These are phyloP conservation scores for Tolypocladium sp. DNA, from an alignment of 2,329 filamentous ascomycete genomes.

Conservation along the genomic window DNA sequence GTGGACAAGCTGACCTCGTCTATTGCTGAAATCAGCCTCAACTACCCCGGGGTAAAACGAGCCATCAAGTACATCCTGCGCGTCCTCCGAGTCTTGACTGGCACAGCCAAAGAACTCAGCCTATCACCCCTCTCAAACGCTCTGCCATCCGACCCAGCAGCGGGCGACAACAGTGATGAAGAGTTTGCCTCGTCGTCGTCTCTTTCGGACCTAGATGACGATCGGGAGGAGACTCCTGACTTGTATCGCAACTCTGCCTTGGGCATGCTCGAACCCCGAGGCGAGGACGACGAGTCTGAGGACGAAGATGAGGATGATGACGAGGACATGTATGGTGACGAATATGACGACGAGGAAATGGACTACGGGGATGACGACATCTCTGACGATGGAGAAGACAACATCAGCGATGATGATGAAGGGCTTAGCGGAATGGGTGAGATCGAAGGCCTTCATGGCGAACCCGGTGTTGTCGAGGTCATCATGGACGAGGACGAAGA, in stretches of 20 bases:
- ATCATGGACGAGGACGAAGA: slow-evolving; percentile 67
- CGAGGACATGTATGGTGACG: slow-evolving; percentile 88
- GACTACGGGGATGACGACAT: slow-evolving; percentile 79
- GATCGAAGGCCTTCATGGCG: slow-evolving; percentile 64
- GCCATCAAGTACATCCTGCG: slow-evolving; percentile 94
- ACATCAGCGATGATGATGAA: slow-evolving; percentile 85
- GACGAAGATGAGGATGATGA: slow-evolving; percentile 66
- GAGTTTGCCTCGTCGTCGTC: slow-evolving; percentile 84
- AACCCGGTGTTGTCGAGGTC: slow-evolving; percentile 58
- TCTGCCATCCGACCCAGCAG: slow-evolving; percentile 55
- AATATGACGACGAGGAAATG: slow-evolving; percentile 87
- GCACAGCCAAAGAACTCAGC: slow-evolving; percentile 78
- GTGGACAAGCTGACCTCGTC: slow-evolving; percentile 81
- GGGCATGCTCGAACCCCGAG: slow-evolving; percentile 82
- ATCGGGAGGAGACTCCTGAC: slow-evolving; percentile 90
- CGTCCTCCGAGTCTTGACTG: slow-evolving; percentile 78
- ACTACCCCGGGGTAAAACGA: slow-evolving; percentile 85
- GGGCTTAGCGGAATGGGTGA: slow-evolving; percentile 75
- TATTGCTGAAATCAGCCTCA: slow-evolving; percentile 90
- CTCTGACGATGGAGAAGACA: slow-evolving; percentile 74
- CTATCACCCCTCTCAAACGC: slow-evolving; percentile 53
- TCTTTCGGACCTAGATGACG: slow-evolving; percentile 77
- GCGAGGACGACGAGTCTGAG: slow-evolving; percentile 74
- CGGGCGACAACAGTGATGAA: slow-evolving; percentile 66
- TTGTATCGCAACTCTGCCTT: slow-evolving; percentile 93